Base-by-base conservation (phyloP, 2,329 filamentous ascomycete genomes). In the Alternaria arbusti region DNA sequence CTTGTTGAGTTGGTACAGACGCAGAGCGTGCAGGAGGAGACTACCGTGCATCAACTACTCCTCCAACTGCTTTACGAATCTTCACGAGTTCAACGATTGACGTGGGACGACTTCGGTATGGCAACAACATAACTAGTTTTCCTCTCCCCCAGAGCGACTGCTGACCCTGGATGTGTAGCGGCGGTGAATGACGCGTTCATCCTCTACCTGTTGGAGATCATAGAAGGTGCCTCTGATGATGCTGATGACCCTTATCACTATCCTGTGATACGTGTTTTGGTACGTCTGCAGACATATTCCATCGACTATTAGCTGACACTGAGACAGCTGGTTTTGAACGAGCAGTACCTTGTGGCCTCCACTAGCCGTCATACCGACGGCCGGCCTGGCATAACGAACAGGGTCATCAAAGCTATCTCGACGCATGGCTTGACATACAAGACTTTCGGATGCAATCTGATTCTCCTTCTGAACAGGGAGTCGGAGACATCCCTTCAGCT, bases 401-500 rank as follows among this genome's bases (percentile, higher is more conserved):
- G 94, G 70, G 93, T 99, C 54, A 91, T 99, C 80, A 98, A 98
- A 79, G 86, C 94, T 43, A 86, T 99, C 46, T 95, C 93, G 57
- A 85, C 92, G 23, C 87, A 96, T 74, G 95, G 95, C 4, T 87
- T 89, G 52, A 85, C 85, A 1, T 98, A 94, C 79, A 94, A 95
- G 76, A 97, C 95, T 0, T 99, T 99, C 83, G 96, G 96, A 56
- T 95, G 97, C 82, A 99, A 98, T 71, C 91, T 99, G 64, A 99
- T 99, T 67, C 84, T 99, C 6, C 87, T 99, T 2, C 86, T 99
- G 43, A 99, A 99, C 78, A 90, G 96, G 72, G 96, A 98, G 84
- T 87, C 91, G 10, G 94, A 98, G 80, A 97, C 96, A 1, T 95
- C 94, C 2, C 87, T 97, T 40, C 96, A 99, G 80, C 86, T 99